Conservation (phyloP, 805 yeast genomes). For the Candida boidinii region DNA sequence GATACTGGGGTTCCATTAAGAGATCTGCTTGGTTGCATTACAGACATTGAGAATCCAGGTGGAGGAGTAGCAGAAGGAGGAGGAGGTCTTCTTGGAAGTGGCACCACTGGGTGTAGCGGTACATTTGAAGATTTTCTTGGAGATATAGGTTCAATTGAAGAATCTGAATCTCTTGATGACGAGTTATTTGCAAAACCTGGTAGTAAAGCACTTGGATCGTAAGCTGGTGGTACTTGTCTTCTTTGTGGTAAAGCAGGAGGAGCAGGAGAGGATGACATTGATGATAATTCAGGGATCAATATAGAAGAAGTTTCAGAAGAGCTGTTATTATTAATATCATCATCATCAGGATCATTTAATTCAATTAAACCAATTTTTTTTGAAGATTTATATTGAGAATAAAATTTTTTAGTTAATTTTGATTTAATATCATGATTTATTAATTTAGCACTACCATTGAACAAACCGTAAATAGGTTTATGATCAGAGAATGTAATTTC, state of each 20-base stretch:
- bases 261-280: not conserved
- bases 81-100: constrained; percentile 1
- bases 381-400: constrained; percentile 40
- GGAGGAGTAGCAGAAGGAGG: constrained; percentile 9
- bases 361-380: constrained; percentile 16
- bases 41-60: constrained; percentile 10
- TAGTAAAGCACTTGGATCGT: constrained; percentile 1
- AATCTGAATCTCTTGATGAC: too few species aligned
- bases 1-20: constrained; percentile 27
- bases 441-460: constrained; percentile 54
- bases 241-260: constrained; percentile 6
- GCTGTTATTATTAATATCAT: constrained; percentile 4
- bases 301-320: constrained; percentile 3
- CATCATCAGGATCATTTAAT: constrained; percentile 18
- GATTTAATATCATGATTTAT: constrained; percentile 58
- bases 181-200: too few species aligned
- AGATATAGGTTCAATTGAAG: not conserved
- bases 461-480: constrained; percentile 84
- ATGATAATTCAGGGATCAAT: not conserved
- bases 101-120: not conserved
- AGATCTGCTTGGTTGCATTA: constrained; percentile 24
- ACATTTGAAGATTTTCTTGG: not conserved
- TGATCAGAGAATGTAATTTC: constrained; percentile 71
- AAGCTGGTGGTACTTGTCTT: constrained; percentile 7
- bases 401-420: constrained; percentile 47